Base-by-base conservation (phyloP, 2,329 filamentous ascomycete genomes). In the Nigrospora sphaerica region DNA sequence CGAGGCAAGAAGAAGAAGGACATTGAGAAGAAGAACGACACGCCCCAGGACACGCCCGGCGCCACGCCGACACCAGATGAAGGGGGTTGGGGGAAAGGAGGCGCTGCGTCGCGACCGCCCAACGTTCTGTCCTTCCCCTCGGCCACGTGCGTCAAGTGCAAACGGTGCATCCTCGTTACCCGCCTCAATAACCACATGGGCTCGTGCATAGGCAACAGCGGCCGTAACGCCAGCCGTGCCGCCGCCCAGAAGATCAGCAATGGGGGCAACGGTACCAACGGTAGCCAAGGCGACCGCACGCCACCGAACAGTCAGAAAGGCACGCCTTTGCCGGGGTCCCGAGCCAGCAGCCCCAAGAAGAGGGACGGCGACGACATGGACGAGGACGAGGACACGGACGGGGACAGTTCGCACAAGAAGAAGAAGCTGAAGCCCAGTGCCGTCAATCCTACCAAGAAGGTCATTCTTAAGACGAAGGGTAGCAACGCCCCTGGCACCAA, bases 1-100 rank as follows among this genome's bases (percentile, higher is more conserved):
- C 77, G 85, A 49, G 86, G 85, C 49, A 87, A 86, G 70, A 87
- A 86, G 72, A 89, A 85, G 76, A 89, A 87, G 73, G 85, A 83
- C 62, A 81, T 83, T 70, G 79, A 82, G 62, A 81, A 79, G 70
- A 80, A 72, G 65, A 60, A 64, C 40, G 64, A 66, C 66, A 71
- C 54, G 67, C 69, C 53, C 32, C 54, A 55, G 13, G 75, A 77
- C 49, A 71, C 70, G 16, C 65, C 72, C 28, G 54, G 61, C 39
- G 52, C 57, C 12, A 67, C 68, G 12, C 62, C 66, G 4, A 62
- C 64, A 12, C 66, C 75, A 6, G 79, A 80, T 50, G 74, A 79
- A 36, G 57, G 49, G 19, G 42, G 48, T 10, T 57, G 55, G 3
- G 48, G 47, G 16, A 49, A 52, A 33, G 60, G 59, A 39, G 58